Percentiles rank a stretch among this genome's conserved stretches.
Conservation (phyloP, 2,329 filamentous ascomycete species). For the Neospermospora avenae region DNA sequence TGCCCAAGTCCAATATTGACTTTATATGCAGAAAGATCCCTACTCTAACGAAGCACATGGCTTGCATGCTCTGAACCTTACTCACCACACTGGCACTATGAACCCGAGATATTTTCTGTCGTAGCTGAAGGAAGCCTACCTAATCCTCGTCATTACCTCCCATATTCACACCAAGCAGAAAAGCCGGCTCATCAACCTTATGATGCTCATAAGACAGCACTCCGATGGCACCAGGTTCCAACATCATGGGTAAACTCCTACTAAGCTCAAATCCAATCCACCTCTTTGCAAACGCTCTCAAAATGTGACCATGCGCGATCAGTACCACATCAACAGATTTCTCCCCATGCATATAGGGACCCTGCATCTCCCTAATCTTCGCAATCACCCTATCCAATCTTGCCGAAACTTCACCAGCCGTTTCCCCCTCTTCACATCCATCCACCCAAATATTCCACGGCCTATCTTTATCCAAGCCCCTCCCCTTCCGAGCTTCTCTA, state of each 20-base stretch:
- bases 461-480: conserved; percentile 42
- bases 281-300: conserved; percentile 52
- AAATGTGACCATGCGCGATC: conserved; percentile 46
- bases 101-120: too few species aligned
- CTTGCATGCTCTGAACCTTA: too few species aligned
- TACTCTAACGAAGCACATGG: too few species aligned
- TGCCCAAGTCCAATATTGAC: background rate
- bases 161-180: conserved; percentile 37
- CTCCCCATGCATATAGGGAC: conserved; percentile 41
- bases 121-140: background rate
- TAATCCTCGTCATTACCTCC: conserved; percentile 15
- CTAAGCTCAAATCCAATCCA: conserved; percentile 47
- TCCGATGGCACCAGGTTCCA: conserved; percentile 40
- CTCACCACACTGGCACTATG: too few species aligned
- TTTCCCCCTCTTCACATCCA: conserved; percentile 49
- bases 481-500: conserved; percentile 36
- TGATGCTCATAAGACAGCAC: conserved; percentile 39
- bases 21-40: background rate
- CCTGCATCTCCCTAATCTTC: conserved; percentile 47
- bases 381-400: conserved; percentile 48
- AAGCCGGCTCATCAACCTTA: conserved; percentile 37
- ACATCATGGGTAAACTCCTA: conserved; percentile 36
- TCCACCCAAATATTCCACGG: conserved; percentile 52
- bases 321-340: conserved; percentile 48
- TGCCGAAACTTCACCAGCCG: conserved; percentile 44